A percentile compares a stretch with the other conserved stretches of the same genome.
Evolutionary conservation across 2,329 filamentous ascomycete genomes (phyloP).

Genomic region (Trichoderma harzianum): DNA sequence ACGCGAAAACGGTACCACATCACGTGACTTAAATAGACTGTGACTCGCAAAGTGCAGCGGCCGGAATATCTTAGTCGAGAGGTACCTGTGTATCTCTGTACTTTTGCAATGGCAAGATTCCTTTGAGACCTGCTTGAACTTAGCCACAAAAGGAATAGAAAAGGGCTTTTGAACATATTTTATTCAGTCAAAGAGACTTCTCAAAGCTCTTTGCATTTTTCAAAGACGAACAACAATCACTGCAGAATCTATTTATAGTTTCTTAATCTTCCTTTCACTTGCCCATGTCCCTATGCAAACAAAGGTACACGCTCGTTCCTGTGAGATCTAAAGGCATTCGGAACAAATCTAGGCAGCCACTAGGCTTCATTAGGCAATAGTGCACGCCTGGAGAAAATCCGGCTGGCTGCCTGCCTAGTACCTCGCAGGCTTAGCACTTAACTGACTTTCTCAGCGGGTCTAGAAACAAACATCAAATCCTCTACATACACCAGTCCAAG

Average conservation of each 20-base stretch:
- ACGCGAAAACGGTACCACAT: slow-evolving; percentile 33
- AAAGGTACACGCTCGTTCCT: not conserved
- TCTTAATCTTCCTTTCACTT: not conserved
- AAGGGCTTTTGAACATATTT: not conserved
- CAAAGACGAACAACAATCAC: not conserved
- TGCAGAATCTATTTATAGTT: not conserved
- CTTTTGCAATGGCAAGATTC: not conserved
- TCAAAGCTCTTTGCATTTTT: not conserved
- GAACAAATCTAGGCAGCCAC: not conserved
- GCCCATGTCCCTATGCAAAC: not conserved
- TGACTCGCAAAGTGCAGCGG: not conserved
- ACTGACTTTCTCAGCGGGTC: not conserved
- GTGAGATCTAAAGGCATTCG: not conserved
- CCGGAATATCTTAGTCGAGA: not conserved
- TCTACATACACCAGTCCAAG: slow-evolving; percentile 2
- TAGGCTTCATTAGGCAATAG: slow-evolving; percentile 9
- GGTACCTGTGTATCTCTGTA: not conserved
- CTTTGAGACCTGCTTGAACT: not conserved
- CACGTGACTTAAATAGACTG: slow-evolving; percentile 25
- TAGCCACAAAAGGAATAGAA: not conserved
- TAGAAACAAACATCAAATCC: slow-evolving; percentile 14
- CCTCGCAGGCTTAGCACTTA: not conserved
- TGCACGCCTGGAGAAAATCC: slow-evolving; percentile 12
- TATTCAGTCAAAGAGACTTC: not conserved
- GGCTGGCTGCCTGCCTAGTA: slow-evolving; percentile 5